Conservation (phyloP, 2,329 filamentous ascomycete species). For the Aspergillus sp. region DNA sequence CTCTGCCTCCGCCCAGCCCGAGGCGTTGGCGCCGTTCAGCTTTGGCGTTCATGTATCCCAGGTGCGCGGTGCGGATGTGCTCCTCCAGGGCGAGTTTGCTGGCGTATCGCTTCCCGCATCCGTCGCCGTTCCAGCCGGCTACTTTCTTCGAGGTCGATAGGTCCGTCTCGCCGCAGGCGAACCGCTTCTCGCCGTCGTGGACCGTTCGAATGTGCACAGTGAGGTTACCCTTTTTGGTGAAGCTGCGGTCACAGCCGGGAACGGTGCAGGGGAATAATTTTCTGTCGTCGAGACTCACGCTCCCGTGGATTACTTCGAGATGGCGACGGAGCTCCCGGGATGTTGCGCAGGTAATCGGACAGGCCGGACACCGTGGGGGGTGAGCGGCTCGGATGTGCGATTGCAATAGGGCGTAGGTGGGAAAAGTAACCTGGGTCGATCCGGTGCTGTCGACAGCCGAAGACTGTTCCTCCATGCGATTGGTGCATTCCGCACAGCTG, state of each 20-base stretch:
- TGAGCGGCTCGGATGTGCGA: slow-evolving; percentile 65
- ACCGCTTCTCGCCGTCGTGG: slow-evolving; percentile 64
- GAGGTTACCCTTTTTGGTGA: slow-evolving; percentile 76
- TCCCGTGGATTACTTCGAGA: slow-evolving; percentile 66
- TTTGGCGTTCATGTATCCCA: slow-evolving; percentile 48
- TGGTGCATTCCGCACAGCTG: slow-evolving; percentile 66
- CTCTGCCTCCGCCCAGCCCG: slow-evolving; percentile 11
- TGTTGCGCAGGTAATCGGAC: slow-evolving; percentile 58
- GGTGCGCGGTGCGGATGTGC: slow-evolving; percentile 73
- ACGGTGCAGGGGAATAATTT: slow-evolving; percentile 59
- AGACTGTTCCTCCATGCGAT: slow-evolving; percentile 29
- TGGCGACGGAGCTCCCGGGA: slow-evolving; percentile 64
- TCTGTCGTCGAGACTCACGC: slow-evolving; percentile 48
- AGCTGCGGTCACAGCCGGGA: slow-evolving; percentile 61
- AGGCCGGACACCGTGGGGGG: slow-evolving; percentile 62
- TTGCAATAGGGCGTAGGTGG: slow-evolving; percentile 61
- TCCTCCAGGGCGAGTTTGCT: slow-evolving; percentile 73
- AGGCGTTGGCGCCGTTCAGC: slow-evolving; percentile 28
- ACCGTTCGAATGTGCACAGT: slow-evolving; percentile 67
- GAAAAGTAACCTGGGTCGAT: slow-evolving; percentile 49
- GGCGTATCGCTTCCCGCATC: slow-evolving; percentile 66
- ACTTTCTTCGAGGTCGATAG: slow-evolving; percentile 51
- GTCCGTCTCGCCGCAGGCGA: slow-evolving; percentile 65
- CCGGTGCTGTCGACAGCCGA: slow-evolving; percentile 16
- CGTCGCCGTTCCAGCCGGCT: slow-evolving; percentile 54